Conservation (phyloP, 495 filamentous ascomycete species). For the Penicillium samsonianum region DNA sequence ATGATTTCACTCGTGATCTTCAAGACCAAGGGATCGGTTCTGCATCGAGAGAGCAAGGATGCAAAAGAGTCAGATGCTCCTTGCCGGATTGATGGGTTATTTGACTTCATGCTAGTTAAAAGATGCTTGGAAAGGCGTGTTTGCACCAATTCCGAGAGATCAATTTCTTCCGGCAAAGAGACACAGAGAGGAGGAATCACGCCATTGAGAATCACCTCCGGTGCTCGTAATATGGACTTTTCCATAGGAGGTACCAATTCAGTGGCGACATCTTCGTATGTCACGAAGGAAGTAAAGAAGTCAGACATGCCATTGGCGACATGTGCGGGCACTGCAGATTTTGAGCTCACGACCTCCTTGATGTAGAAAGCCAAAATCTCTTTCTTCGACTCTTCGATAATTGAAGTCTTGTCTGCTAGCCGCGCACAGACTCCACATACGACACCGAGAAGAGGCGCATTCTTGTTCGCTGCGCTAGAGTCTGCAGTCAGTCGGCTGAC, state of each 20-base stretch:
- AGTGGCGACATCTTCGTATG: slow-evolving; percentile 69
- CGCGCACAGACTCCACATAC: slow-evolving; percentile 83
- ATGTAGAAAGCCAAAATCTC: slow-evolving; percentile 76
- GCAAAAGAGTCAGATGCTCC: slow-evolving; percentile 74
- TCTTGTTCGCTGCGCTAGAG: slow-evolving; percentile 59
- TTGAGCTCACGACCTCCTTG: slow-evolving; percentile 82
- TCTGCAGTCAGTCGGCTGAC: slow-evolving; percentile 67
- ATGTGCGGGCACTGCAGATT: slow-evolving; percentile 67
- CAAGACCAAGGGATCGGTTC: slow-evolving; percentile 55
- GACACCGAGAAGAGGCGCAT: slow-evolving; percentile 77
- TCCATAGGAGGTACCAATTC: slow-evolving; percentile 81
- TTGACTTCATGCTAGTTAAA: slow-evolving; percentile 84
- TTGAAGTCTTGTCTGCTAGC: slow-evolving; percentile 54
- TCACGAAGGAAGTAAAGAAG: slow-evolving; percentile 79
- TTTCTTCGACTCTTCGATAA: slow-evolving; percentile 65
- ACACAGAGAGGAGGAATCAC: slow-evolving; percentile 69
- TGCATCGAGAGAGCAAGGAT: slow-evolving; percentile 57
- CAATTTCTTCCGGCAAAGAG: slow-evolving; percentile 66
- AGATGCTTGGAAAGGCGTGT: slow-evolving; percentile 78
- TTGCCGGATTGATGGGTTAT: slow-evolving; percentile 71
- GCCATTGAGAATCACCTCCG: slow-evolving; percentile 82
- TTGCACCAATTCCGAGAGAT: slow-evolving; percentile 72
- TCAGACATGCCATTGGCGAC: slow-evolving; percentile 73
- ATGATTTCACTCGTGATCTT: slow-evolving; percentile 76
- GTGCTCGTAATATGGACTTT: slow-evolving; percentile 82